These are phyloP conservation scores for Yamadazyma songkhlaensis DNA, from an alignment of 1,139 yeast genomes.

Conservation along the genomic window DNA sequence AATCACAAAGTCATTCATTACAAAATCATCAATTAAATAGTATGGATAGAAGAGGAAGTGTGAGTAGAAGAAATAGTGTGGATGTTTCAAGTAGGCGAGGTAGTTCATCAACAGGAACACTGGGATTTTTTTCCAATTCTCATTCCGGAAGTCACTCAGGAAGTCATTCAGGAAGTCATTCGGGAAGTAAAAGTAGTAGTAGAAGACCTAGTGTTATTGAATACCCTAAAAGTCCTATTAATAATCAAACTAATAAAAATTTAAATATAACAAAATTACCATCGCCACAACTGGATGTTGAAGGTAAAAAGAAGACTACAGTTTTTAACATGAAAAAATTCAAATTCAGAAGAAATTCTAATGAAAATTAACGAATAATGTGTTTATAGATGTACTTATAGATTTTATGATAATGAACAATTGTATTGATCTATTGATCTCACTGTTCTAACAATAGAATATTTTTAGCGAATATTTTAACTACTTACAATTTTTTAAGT, in stretches of 20 bases:
- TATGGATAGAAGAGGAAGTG: slow-evolving; percentile 6
- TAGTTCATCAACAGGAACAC: slow-evolving; percentile 7
- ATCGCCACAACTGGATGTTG: slow-evolving; percentile 16
- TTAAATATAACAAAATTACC: slow-evolving; percentile 12
- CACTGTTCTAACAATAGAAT: too few species aligned
- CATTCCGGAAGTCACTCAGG: background rate
- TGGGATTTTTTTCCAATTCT: background rate
- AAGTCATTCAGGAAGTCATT: background rate
- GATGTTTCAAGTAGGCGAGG: slow-evolving; percentile 10
- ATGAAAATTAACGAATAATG: slow-evolving; percentile 11
- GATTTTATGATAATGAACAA: slow-evolving; percentile 4
- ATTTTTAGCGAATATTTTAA: too few species aligned
- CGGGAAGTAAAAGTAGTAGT: slow-evolving; percentile 3
- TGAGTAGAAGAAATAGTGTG: slow-evolving; percentile 8
- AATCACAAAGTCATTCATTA: slow-evolving; percentile 5
- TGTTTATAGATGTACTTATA: slow-evolving; percentile 1
- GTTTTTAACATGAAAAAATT: slow-evolving; percentile 23
- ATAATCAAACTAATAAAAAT: slow-evolving; percentile 9
- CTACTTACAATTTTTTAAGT: too few species aligned
- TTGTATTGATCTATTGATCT: too few species aligned
- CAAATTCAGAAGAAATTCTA: slow-evolving; percentile 24
- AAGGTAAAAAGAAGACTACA: slow-evolving; percentile 12
- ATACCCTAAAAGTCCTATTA: slow-evolving; percentile 16
- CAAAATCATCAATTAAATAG: slow-evolving; percentile 1
- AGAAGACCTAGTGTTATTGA: slow-evolving; percentile 9